Base-by-base conservation (phyloP, 1,284 basidiomycete species). In the Peniophora sp. region DNA sequence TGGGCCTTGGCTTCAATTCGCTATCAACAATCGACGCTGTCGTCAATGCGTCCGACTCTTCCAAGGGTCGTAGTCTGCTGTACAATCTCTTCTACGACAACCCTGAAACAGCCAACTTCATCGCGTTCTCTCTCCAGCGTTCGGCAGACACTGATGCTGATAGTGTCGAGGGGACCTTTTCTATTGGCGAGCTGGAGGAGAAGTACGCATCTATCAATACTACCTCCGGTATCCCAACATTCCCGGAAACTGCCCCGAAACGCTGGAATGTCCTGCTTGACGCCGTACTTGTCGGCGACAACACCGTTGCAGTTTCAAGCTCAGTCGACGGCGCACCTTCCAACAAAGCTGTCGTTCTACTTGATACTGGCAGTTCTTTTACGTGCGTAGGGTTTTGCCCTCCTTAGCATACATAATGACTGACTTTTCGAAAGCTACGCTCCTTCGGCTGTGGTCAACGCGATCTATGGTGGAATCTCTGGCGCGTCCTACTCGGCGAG, bases 361-460 rank as follows among this genome's bases (percentile, higher is more conserved):
- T 91, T 50, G 87, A 91, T 62, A 89, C 78, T 55, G 88, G 88
- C 14, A 84, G 87, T 12, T 88, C 87, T 3, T 88, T 80, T 62
- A 81, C 84, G 85, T 88, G 61, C 54, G 85, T 71, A 9, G 17
- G 24, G 45, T 37, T 50, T 46, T 10, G 17, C 10, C 36, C 24
- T 12, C 3, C 47, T 37, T 52, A 35, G 23, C 58, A 15, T 47
- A 48, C 24, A 22, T 46, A n/a, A 8, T 50, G 52, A 49, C 53
- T 43, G 15, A 36, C 10, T 41, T 15, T 48, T 27, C 27, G 44
- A 48, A 42, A 85, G 86, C 24, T 88, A 88, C 64, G 82, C 76
- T 12, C 76, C 87, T 5, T 65, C 70, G 46, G 77, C 73, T 1
- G 74, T 84, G 32, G 79, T 76, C 51, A 66, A 82, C 50, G 74